Evolutionary conservation across 208 protist genomes (phyloP), one percentile per base, ranked within the genome.

Genomic region (Leishmania mexicana): DNA sequence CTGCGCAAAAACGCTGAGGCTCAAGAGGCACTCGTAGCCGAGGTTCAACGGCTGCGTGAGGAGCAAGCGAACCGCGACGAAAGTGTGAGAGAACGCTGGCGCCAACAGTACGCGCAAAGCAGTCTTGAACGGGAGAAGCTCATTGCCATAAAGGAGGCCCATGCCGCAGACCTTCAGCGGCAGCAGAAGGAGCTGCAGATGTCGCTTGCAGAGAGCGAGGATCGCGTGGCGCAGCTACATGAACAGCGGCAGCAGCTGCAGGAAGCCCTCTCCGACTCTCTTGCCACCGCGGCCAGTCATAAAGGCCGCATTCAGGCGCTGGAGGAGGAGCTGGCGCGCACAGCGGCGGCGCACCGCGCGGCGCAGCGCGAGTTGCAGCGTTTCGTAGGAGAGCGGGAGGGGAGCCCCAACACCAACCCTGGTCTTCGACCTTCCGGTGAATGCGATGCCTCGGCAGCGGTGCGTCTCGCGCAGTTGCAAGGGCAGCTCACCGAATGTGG

Each of bases 311-410:
- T 75, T n/a, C 71, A 73, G 64, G 82, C 82, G 38, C 78, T 85
- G 28, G 76, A 90, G 71, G 85, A 88, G 42, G 85, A 88, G 72
- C 77, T 80, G 40, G 70, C 76, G 2, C 75, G 80, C 4, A 67
- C 83, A 1, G 24, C 70, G 6, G 68, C 83, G 47, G 84, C 86
- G 57, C 81, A 75, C 24, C 47, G 75, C 5, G 8, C 68, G 1
- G 75, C 81, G 3, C 75, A 68, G 49, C 51, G 57, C n/a, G 81
- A 83, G 72, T 53, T 77, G 65, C 72, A 73, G 42, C 70, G 60
- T 7, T 31, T 81, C 13, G 13, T 42, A n/a, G 45, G 17, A 11
- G 72, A 82, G 72, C 65, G 67, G 8, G 57, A 60, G 68, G 4
- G 38, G 24, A 45, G 31, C 24, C 2, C 64, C 19, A 38, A 42